phyloP scores from a whole-genome alignment of 768 basidiomycete species.

The Lyophyllum semitale region DNA sequence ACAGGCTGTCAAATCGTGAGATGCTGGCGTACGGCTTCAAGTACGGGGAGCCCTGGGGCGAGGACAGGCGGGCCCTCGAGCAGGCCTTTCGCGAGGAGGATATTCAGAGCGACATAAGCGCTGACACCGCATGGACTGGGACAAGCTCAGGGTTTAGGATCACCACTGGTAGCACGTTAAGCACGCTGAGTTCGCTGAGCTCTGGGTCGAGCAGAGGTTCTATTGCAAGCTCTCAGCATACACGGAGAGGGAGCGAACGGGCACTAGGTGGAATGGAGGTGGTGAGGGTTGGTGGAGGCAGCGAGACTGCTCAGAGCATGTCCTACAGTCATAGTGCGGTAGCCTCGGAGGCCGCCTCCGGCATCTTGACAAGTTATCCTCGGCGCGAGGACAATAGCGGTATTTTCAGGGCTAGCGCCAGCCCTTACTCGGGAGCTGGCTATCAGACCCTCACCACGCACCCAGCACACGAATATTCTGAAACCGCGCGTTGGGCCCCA shows the following conservation, averaged over 20 bases:
- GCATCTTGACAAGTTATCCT: background rate
- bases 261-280: conserved; percentile 1
- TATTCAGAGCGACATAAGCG: background rate
- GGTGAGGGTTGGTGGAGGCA: conserved; percentile 8
- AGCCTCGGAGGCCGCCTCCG: background rate
- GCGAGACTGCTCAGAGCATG: background rate
- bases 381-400: background rate
- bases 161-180: background rate
- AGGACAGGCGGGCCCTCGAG: conserved; percentile 29
- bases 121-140: background rate
- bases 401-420: background rate
- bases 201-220: background rate
- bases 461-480: background rate
- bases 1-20: conserved; percentile 21
- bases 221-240: background rate
- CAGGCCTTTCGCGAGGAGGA: conserved; percentile 20
- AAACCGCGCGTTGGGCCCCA: background rate
- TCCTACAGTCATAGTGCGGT: background rate
- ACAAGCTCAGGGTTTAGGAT: background rate
- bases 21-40: conserved; percentile 31
- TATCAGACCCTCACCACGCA: background rate
- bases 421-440: background rate
- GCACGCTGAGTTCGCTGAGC: conserved; percentile 1
- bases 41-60: conserved; percentile 28
- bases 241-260: conserved; percentile 1